Percentiles rank a stretch among this genome's conserved stretches.
Conservation (phyloP, 2,329 filamentous ascomycete species). For the Trichocomaceae sp. region DNA sequence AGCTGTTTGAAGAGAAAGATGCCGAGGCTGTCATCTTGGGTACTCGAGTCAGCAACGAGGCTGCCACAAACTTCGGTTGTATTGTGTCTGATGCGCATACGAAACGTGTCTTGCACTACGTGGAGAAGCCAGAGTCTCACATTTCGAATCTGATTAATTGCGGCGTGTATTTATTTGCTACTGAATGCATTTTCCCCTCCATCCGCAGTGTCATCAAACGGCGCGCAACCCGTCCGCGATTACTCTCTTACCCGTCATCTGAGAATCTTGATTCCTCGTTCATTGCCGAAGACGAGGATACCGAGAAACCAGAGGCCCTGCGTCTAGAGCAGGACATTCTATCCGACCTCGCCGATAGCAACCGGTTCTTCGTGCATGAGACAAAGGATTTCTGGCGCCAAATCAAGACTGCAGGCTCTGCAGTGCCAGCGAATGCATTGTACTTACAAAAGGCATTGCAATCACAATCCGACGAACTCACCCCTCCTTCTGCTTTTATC, state of each 20-base stretch:
- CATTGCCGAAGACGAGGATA: slow-evolving; percentile 63
- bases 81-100: slow-evolving; percentile 92
- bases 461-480: slow-evolving; percentile 70
- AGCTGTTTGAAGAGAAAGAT: slow-evolving; percentile 87
- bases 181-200: slow-evolving; percentile 91
- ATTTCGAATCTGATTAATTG: slow-evolving; percentile 99
- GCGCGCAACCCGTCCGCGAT: slow-evolving; percentile 79
- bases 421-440: slow-evolving; percentile 90
- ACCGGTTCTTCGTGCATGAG: slow-evolving; percentile 97
- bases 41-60: slow-evolving; percentile 82
- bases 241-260: slow-evolving; percentile 91
- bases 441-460: slow-evolving; percentile 95
- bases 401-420: slow-evolving; percentile 98
- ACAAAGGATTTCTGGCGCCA: slow-evolving; percentile 99
- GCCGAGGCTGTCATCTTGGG: slow-evolving; percentile 95
- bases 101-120: slow-evolving; percentile 94
- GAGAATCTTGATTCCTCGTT: slow-evolving; percentile 76
- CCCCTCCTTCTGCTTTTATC: slow-evolving; percentile 76
- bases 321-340: slow-evolving; percentile 96
- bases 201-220: slow-evolving; percentile 94
- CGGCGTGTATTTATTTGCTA: slow-evolving; percentile 94
- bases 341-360: slow-evolving; percentile 89
- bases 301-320: slow-evolving; percentile 75
- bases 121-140: slow-evolving; percentile 96
- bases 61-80: slow-evolving; percentile 93